Evolutionary conservation across 148 eudicot genomes (phyloP), one percentile per base, ranked within the genome.

Genomic region (Nepenthes gracilis): DNA sequence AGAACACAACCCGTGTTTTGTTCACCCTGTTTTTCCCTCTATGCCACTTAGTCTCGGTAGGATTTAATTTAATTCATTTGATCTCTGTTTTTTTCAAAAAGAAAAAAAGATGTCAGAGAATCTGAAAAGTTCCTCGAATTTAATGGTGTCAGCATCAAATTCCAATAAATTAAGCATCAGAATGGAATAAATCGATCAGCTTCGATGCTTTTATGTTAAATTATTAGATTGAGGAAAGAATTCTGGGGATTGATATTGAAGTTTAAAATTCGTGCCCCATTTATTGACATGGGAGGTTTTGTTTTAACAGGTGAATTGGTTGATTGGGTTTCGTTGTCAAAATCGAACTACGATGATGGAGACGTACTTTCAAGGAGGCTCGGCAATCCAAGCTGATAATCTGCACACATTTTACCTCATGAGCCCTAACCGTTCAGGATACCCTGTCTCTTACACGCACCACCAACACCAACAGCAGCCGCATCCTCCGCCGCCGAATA

Each of bases 361-460:
- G 51, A 80, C 78, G 36, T 87, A 81, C 78, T 87, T 70, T 65
- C 81, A 81, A 32, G 86, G 85, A 4, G 75, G 85, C 64, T 67
- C 90, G 32, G 95, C 84, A 75, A 81, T 84, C 70, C 87, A 87
- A 72, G 73, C 75, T 45, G 80, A 84, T 50, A 78, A 74, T 11
- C 73, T 87, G 12, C 95, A 87, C 62, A 87, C 95, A 47, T 85
- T 87, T 54, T 81, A 81, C 66, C 64, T 87, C 2, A 84, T 87
- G 90, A 87, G 82, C 83, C 90, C 86, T 67, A 81, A 67, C 60
- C 79, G 72, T 61, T 64, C 71, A 57, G 76, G 59, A 64, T 61
- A 51, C 74, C 47, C 74, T 57, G 74, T 55, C 70, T 59, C 63
- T 34, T 64, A 72, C 62, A 12, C 48, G 0, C 13, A 67, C 59